Base-by-base conservation (phyloP, 768 basidiomycete species). In the Amanita molliuscula region DNA sequence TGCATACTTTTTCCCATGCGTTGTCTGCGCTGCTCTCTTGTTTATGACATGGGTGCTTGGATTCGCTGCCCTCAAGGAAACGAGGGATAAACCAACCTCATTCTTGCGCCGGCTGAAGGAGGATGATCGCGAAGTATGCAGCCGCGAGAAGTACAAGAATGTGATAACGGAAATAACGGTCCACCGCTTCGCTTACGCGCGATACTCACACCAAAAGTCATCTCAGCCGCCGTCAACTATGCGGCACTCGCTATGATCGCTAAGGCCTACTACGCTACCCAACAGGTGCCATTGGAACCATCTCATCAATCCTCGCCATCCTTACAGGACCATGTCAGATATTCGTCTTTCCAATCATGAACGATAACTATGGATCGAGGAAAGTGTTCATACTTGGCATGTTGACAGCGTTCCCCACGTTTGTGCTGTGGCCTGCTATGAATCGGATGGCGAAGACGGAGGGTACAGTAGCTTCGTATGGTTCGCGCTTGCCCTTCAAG, bases 261-360 rank as follows among this genome's bases (percentile, higher is more conserved):
- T 50, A 77, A 82, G 34, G 61, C 76, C 1, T 71, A 76, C 53
- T 73, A 73, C 40, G 74, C 79, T 6, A 60, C 85, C 10, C 75
- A 78, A 20, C 84, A 26, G 7, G 84, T 3, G 65, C 73, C 7
- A 86, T 85, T 34, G 84, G 84, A 5, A 65, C 66, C 20, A 74
- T 81, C 47, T 66, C 82, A 8, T 70, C 73, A 2, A 40, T 63
- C 2, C 76, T 67, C 53, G 82, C 81, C 5, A 56, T 80, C 21
- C 53, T 74, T 29, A 80, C 77, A 50, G 82, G 80, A 0, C 11
- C 74, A 20, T 62, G 78, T 58, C 79, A 82, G 57, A 59, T 78
- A n/a, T 67, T 74, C 52, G 70, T 71, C 62, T 84, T 81, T 55
- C 68, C 78, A n/a, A n/a, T n/a, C n/a, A n/a, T n/a, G n/a, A n/a